Evolutionary conservation across 495 filamentous ascomycete species (phyloP).

Genomic region (Oidiodendron maius): DNA sequence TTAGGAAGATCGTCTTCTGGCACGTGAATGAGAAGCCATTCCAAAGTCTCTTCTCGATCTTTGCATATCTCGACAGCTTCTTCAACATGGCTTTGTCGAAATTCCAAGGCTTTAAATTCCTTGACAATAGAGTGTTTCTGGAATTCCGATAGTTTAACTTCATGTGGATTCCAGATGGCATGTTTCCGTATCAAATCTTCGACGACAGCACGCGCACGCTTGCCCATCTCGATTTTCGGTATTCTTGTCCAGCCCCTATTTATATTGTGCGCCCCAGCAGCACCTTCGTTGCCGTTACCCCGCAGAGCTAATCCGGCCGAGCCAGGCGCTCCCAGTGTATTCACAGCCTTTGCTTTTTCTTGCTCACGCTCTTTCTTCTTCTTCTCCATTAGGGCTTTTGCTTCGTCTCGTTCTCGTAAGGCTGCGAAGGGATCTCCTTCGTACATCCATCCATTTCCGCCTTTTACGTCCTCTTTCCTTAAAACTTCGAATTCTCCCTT

Average conservation of each 20-base stretch:
- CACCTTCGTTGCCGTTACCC: constrained; percentile 25
- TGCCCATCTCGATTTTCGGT: constrained; percentile 90
- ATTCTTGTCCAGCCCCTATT: constrained; percentile 72
- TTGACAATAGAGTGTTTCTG: constrained; percentile 57
- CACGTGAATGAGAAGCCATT: constrained; percentile 92
- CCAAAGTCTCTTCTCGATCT: constrained; percentile 84
- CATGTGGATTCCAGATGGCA: constrained; percentile 80
- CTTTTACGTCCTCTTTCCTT: constrained; percentile 68
- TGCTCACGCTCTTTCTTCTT: constrained; percentile 58
- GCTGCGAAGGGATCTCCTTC: constrained; percentile 90
- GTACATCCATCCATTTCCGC: constrained; percentile 85
- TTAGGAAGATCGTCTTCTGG: constrained; percentile 90
- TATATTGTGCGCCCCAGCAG: constrained; percentile 29
- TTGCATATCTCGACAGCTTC: constrained; percentile 84
- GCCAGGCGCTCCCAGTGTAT: constrained; percentile 39
- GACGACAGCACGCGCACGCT: constrained; percentile 64
- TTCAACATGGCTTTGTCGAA: constrained; percentile 79
- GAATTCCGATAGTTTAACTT: constrained; percentile 51
- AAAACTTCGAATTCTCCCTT: constrained; percentile 74
- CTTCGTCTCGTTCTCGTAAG: constrained; percentile 70
- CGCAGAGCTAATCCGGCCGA: constrained; percentile 16
- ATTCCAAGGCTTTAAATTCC: constrained; percentile 72
- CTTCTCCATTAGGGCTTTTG: constrained; percentile 63
- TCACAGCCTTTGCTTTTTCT: constrained; percentile 54
- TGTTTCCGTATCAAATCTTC: constrained; percentile 72